Evolutionary conservation across 2,329 filamentous ascomycete species (phyloP).

Genomic region (Xylaria multiplex): DNA sequence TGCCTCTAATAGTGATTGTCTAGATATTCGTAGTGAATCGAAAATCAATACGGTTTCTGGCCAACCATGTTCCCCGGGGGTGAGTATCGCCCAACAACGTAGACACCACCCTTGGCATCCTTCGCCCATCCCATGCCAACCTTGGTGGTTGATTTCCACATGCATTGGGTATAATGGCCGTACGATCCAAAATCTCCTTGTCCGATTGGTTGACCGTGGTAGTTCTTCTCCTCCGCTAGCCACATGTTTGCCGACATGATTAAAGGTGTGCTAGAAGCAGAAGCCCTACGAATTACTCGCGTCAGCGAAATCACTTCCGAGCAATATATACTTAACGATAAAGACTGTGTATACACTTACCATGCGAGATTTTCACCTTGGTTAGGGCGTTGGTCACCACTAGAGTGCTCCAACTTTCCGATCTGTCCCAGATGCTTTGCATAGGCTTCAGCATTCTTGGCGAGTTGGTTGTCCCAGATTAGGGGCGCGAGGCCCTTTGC

Average conservation of each 20-base stretch:
- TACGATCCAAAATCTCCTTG: slow-evolving; percentile 50
- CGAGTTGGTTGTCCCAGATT: slow-evolving; percentile 46
- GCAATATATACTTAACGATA: not conserved
- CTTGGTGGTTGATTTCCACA: slow-evolving; percentile 47
- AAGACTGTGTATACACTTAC: slow-evolving; percentile 35
- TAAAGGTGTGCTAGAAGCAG: slow-evolving; percentile 37
- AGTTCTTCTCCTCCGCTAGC: slow-evolving; percentile 49
- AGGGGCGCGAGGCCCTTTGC: slow-evolving; percentile 43
- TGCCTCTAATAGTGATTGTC: not conserved
- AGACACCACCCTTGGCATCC: slow-evolving; percentile 42
- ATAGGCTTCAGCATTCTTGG: slow-evolving; percentile 44
- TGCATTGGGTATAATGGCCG: slow-evolving; percentile 50
- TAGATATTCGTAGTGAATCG: not conserved
- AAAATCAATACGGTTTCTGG: slow-evolving; percentile 43
- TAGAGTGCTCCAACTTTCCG: slow-evolving; percentile 47
- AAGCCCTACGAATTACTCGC: slow-evolving; percentile 27
- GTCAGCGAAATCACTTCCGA: not conserved
- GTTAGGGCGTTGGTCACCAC: slow-evolving; percentile 42
- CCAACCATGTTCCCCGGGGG: slow-evolving; percentile 42
- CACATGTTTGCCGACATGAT: slow-evolving; percentile 47
- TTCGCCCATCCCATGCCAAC: slow-evolving; percentile 42
- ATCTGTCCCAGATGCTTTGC: slow-evolving; percentile 47
- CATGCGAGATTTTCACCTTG: slow-evolving; percentile 52
- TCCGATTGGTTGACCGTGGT: slow-evolving; percentile 49
- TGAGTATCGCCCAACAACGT: slow-evolving; percentile 43